Percentiles rank a stretch among this genome's conserved stretches.
Evolutionary conservation across 2,329 filamentous ascomycete genomes (phyloP).

Genomic region (Monilinia vaccinii-corymbosi): DNA sequence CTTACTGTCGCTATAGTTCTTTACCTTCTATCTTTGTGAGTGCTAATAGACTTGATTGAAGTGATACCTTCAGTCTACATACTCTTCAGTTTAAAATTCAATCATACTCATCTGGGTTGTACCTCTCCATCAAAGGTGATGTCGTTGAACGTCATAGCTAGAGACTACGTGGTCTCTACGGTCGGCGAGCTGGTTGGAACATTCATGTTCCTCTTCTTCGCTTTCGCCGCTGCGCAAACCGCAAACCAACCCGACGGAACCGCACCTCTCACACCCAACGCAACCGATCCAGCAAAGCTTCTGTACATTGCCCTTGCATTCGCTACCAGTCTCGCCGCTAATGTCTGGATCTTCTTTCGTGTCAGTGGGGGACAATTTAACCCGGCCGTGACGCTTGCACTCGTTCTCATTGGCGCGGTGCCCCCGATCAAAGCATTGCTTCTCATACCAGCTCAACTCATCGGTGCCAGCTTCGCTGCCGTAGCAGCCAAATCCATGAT

Average conservation of each 20-base stretch:
- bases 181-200: slow-evolving; percentile 42
- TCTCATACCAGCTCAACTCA: slow-evolving; percentile 25
- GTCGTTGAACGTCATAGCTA: background rate
- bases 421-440: slow-evolving; percentile 20
- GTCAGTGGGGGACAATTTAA: slow-evolving; percentile 37
- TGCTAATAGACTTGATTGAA: background rate
- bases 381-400: slow-evolving; percentile 27
- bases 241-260: slow-evolving; percentile 12
- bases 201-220: slow-evolving; percentile 29
- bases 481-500: slow-evolving; percentile 29
- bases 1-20: background rate
- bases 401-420: slow-evolving; percentile 28
- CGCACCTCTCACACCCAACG: background rate
- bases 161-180: slow-evolving; percentile 35
- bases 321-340: slow-evolving; percentile 38
- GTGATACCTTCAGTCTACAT: background rate
- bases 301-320: slow-evolving; percentile 25
- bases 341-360: slow-evolving; percentile 49
- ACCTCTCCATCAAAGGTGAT: background rate
- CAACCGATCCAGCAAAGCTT: slow-evolving; percentile 31
- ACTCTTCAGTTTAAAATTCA: background rate
- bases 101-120: background rate
- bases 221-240: slow-evolving; percentile 18
- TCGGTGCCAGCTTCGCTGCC: slow-evolving; percentile 30
- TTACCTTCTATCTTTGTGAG: background rate